Evolutionary conservation across 768 basidiomycete genomes (phyloP).

Genomic region (Naganishia vaughanmartiniae): DNA sequence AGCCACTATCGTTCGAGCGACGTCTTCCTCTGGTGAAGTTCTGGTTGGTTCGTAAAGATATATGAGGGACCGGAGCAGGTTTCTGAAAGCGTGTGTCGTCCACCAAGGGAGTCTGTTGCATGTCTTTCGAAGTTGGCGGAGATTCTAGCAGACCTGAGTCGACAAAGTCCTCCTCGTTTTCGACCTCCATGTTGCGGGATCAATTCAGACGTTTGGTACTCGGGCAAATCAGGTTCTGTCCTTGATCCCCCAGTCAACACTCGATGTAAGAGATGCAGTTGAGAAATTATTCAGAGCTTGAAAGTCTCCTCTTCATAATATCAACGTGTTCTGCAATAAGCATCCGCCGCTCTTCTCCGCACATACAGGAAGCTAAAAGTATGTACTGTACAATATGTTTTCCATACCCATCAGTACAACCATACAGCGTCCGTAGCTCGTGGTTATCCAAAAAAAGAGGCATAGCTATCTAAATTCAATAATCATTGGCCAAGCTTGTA

Average conservation of each 20-base stretch:
- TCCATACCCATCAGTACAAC: too few relatives aligned
- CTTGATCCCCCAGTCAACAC: too few relatives aligned
- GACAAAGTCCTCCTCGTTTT: constrained; percentile 6
- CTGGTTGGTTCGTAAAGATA: neutral
- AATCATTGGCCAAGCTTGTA: neutral
- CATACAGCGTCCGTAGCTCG: neutral
- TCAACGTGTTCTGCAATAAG: too few relatives aligned
- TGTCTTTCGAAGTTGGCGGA: neutral
- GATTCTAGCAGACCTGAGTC: neutral
- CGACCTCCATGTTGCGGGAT: neutral
- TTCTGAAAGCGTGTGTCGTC: neutral
- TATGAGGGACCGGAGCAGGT: neutral
- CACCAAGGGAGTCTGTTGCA: neutral
- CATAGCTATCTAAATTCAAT: neutral
- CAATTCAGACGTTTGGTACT: neutral
- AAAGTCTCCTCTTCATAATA: too few relatives aligned
- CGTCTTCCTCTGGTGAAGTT: constrained; percentile 10
- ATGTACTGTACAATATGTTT: too few relatives aligned
- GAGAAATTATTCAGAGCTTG: too few relatives aligned
- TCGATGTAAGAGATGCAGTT: too few relatives aligned
- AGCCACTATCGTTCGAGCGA: neutral
- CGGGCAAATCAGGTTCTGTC: neutral
- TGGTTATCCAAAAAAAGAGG: neutral
- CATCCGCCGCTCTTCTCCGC: too few relatives aligned
- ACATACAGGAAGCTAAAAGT: too few relatives aligned